Evolutionary conservation across 2,329 filamentous ascomycete genomes (phyloP).

Genomic region (Ascomycota sp.): DNA sequence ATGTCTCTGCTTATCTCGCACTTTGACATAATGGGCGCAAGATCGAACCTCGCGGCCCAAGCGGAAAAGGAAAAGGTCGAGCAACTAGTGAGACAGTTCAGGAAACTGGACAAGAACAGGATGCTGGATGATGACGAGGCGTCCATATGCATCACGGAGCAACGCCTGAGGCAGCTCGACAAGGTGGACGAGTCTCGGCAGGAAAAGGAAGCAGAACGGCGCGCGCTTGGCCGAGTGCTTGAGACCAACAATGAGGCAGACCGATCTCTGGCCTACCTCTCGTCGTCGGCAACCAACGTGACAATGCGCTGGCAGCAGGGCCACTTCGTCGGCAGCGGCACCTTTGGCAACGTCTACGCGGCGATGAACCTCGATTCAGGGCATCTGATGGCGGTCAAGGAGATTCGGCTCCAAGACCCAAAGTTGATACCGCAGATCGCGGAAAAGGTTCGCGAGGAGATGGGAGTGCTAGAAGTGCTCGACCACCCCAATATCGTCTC

Average conservation of each 20-base stretch:
- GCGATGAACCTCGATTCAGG: conserved; percentile 94
- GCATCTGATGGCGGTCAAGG: conserved; percentile 95
- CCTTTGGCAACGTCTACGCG: conserved; percentile 92
- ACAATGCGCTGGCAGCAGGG: conserved; percentile 96
- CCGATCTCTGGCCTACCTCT: conserved; percentile 80
- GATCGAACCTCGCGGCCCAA: conserved; percentile 81
- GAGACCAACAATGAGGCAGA: conserved; percentile 94
- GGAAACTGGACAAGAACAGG: conserved; percentile 57
- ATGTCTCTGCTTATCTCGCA: conserved; percentile 96
- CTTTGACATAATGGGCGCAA: conserved; percentile 96
- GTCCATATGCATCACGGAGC: conserved; percentile 48
- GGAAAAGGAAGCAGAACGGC: conserved; percentile 64
- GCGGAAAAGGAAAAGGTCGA: conserved; percentile 81
- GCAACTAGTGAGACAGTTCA: conserved; percentile 53
- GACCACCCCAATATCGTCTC: conserved; percentile 96
- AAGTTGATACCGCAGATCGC: conserved; percentile 90
- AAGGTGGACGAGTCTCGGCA: conserved; percentile 62
- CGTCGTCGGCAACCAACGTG: conserved; percentile 84
- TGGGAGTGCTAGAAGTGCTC: conserved; percentile 85
- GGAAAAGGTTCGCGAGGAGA: conserved; percentile 86
- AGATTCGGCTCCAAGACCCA: conserved; percentile 90
- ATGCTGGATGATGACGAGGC: conserved; percentile 72
- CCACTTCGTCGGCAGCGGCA: conserved; percentile 92
- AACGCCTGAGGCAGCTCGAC: conserved; percentile 52
- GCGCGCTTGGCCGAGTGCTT: conserved; percentile 72